Evolutionary conservation across 1,284 basidiomycete species (phyloP).

Genomic region (Pascua sp.): DNA sequence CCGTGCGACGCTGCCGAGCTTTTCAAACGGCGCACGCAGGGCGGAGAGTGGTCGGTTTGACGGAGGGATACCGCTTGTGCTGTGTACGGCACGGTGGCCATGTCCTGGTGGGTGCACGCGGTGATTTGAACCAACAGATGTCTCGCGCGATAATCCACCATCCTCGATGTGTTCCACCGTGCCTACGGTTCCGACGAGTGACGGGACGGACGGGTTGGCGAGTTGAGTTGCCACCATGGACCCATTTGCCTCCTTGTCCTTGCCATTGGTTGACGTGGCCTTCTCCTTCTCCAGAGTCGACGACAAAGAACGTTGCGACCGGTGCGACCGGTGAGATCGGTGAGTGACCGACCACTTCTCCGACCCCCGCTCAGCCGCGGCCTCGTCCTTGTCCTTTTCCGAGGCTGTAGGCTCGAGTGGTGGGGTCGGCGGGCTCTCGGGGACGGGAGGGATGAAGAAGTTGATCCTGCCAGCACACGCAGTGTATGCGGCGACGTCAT

Average conservation of each 20-base stretch:
- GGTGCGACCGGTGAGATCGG: constrained; percentile 1
- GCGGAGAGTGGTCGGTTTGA: neutral
- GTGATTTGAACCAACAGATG: constrained; percentile 6
- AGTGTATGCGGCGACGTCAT: constrained; percentile 37
- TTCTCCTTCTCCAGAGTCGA: too few species aligned
- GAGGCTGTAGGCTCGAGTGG: neutral
- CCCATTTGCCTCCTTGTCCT: neutral
- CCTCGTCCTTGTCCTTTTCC: neutral
- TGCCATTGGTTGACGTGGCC: neutral
- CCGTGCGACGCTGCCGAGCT: constrained; percentile 1
- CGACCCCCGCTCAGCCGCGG: neutral
- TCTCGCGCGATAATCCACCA: constrained; percentile 2
- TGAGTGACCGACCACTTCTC: constrained; percentile 5
- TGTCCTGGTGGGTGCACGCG: neutral
- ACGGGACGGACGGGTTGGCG: neutral
- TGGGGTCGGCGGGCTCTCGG: neutral
- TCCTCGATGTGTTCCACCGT: neutral
- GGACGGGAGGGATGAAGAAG: constrained; percentile 38
- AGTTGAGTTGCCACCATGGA: neutral
- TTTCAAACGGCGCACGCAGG: constrained; percentile 3
- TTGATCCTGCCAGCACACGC: constrained; percentile 34
- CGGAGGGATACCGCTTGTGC: constrained; percentile 3
- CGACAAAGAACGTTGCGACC: too few species aligned
- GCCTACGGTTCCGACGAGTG: neutral
- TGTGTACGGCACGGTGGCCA: constrained; percentile 2